These are phyloP conservation scores for Penicillium robsamsonii DNA, from an alignment of 495 filamentous ascomycete genomes.

Conservation along the genomic window DNA sequence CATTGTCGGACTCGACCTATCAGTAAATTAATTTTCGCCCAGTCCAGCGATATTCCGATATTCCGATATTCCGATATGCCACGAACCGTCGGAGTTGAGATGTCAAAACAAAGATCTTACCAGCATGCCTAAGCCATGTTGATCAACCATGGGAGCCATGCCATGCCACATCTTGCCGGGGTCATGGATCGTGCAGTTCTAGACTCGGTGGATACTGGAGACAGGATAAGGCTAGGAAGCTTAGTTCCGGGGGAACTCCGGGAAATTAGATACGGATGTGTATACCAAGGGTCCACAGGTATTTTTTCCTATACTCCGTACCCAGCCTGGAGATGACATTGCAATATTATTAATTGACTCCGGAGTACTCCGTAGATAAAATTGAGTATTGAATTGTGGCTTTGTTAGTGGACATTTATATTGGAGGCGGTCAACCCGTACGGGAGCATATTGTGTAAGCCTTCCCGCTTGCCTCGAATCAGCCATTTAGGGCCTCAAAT, in stretches of 20 bases:
- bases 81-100: not conserved
- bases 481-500: not conserved
- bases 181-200: not conserved
- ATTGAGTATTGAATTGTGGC: not conserved
- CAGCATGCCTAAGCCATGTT: not conserved
- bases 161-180: not conserved
- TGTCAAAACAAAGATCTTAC: slow-evolving; percentile 6
- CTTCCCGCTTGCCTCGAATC: not conserved
- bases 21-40: not conserved
- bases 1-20: not conserved
- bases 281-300: not conserved
- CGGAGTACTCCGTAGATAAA: not conserved
- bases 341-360: not conserved
- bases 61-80: not conserved
- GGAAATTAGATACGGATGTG: not conserved
- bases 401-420: not conserved
- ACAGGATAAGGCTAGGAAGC: no score
- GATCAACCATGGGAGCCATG: not conserved
- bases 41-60: not conserved
- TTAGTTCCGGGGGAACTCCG: not conserved
- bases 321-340: not conserved
- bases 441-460: no score
- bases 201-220: not conserved
- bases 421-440: not conserved
- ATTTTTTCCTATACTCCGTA: not conserved